phyloP scores from a whole-genome alignment of 306 rosid genomes.

The Vigna hirtella region DNA sequence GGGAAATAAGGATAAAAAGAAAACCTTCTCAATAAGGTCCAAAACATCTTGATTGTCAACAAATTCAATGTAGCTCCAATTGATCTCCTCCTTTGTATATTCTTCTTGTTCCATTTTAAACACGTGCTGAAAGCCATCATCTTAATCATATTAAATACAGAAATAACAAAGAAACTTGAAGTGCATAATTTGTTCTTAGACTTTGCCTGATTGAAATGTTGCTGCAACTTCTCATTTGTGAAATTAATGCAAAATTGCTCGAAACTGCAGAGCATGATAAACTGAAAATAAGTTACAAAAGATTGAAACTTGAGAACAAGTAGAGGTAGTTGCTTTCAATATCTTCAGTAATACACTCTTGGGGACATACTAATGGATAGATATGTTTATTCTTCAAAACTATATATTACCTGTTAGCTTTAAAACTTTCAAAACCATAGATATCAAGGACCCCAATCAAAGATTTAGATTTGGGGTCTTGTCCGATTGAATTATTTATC shows the following conservation, averaged over 20 bases:
- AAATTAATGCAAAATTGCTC: conserved; percentile 99
- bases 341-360: conserved; percentile 43
- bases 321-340: conserved; percentile 46
- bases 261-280: conserved; percentile 82
- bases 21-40: conserved; percentile 97
- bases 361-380: conserved; percentile 19
- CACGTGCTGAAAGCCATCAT: conserved; percentile 74
- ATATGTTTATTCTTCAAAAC: conserved; percentile 37
- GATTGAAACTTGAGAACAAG: conserved; percentile 52
- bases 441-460: conserved; percentile 98
- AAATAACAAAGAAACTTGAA: conserved; percentile 42
- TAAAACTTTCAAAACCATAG: conserved; percentile 98
- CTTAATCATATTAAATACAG: conserved; percentile 39
- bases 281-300: conserved; percentile 64
- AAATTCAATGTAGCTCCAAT: conserved; percentile 99
- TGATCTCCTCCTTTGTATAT: conserved; percentile 92
- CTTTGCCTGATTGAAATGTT: conserved; percentile 95
- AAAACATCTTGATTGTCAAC: conserved; percentile 97
- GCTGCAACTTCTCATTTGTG: conserved; percentile 98
- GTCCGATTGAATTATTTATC: conserved; percentile 93
- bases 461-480: conserved; percentile 85
- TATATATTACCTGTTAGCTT: conserved; percentile 84
- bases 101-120: conserved; percentile 99
- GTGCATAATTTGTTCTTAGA: conserved; percentile 43
- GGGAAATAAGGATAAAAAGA: conserved; percentile 35